These are phyloP conservation scores for Apiospora hydei DNA, from an alignment of 2,329 filamentous ascomycete species.

Conservation along the genomic window DNA sequence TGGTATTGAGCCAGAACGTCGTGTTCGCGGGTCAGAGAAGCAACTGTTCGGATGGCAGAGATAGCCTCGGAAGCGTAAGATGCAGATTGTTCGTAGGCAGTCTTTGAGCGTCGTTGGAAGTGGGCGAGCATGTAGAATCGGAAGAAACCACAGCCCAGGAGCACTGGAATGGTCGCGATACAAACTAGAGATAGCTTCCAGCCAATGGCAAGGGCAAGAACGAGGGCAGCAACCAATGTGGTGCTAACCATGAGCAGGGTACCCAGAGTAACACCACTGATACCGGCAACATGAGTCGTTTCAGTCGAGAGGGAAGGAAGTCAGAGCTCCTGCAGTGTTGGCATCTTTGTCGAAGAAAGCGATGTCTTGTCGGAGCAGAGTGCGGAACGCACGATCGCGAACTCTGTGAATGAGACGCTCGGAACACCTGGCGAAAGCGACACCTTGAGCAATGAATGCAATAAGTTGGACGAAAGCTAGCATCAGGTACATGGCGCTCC, in stretches of 20 bases:
- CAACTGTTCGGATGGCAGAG: slow-evolving; percentile 91
- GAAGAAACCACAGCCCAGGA: slow-evolving; percentile 84
- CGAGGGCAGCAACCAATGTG: slow-evolving; percentile 78
- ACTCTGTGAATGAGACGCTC: slow-evolving; percentile 85
- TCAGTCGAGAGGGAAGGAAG: slow-evolving; percentile 87
- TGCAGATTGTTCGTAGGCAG: slow-evolving; percentile 80
- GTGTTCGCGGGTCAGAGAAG: slow-evolving; percentile 84
- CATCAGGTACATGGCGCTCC: slow-evolving; percentile 89
- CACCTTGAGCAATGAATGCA: slow-evolving; percentile 71
- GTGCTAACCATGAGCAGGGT: slow-evolving; percentile 83
- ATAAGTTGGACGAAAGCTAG: slow-evolving; percentile 78
- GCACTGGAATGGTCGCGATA: slow-evolving; percentile 77
- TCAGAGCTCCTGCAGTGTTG: slow-evolving; percentile 88
- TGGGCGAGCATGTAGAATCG: slow-evolving; percentile 84
- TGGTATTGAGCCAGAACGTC: slow-evolving; percentile 81
- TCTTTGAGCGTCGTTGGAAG: slow-evolving; percentile 81
- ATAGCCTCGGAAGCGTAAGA: slow-evolving; percentile 93
- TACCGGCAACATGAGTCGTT: slow-evolving; percentile 85
- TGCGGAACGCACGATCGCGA: slow-evolving; percentile 81
- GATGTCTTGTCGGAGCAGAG: slow-evolving; percentile 92
- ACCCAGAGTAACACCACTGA: slow-evolving; percentile 87
- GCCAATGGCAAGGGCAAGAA: slow-evolving; percentile 75
- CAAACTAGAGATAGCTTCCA: slow-evolving; percentile 91
- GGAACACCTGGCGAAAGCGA: slow-evolving; percentile 84
- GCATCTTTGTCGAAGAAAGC: slow-evolving; percentile 89